Percentiles rank a stretch among this genome's conserved stretches.
phyloP scores from a whole-genome alignment of 306 rosid genomes.

The Hippophae rhamnoides region DNA sequence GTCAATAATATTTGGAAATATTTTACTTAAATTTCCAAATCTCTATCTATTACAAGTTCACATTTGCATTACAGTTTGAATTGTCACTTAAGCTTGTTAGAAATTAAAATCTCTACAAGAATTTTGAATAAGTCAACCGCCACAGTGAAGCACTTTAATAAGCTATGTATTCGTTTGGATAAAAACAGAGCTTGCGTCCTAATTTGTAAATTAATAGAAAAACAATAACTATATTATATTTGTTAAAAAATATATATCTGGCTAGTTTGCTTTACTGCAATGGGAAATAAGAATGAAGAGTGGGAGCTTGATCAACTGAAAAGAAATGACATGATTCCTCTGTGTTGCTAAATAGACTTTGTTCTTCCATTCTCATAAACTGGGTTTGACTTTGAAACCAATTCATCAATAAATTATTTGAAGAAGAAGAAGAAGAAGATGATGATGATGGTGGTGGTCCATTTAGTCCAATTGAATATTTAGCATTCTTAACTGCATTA shows the following conservation, averaged over 20 bases:
- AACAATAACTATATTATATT: too few species aligned
- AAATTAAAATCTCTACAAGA: too few species aligned
- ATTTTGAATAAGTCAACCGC: too few species aligned
- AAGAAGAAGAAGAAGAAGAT: constrained; percentile 19
- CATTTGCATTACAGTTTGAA: too few species aligned
- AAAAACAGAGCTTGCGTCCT: too few species aligned
- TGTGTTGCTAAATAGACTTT: constrained; percentile 22
- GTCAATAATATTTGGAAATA: too few species aligned
- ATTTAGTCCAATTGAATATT: constrained; percentile 27
- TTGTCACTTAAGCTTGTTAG: too few species aligned
- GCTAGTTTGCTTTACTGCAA: constrained; percentile 12
- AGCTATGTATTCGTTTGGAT: too few species aligned
- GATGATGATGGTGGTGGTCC: constrained; percentile 24
- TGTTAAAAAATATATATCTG: not conserved
- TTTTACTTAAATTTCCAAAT: too few species aligned
- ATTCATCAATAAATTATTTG: constrained; percentile 9
- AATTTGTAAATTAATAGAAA: too few species aligned
- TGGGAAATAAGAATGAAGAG: constrained; percentile 35
- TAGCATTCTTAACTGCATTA: constrained; percentile 26
- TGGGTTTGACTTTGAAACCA: constrained; percentile 20
- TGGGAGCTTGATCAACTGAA: constrained; percentile 74
- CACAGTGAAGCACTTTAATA: too few species aligned
- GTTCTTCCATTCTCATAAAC: constrained; percentile 43
- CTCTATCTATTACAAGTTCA: too few species aligned
- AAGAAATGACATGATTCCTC: constrained; percentile 52